Evolutionary conservation across 441 rosid genomes (phyloP), one percentile per base, ranked within the genome.

Genomic region (Erodium chrysanthum): DNA sequence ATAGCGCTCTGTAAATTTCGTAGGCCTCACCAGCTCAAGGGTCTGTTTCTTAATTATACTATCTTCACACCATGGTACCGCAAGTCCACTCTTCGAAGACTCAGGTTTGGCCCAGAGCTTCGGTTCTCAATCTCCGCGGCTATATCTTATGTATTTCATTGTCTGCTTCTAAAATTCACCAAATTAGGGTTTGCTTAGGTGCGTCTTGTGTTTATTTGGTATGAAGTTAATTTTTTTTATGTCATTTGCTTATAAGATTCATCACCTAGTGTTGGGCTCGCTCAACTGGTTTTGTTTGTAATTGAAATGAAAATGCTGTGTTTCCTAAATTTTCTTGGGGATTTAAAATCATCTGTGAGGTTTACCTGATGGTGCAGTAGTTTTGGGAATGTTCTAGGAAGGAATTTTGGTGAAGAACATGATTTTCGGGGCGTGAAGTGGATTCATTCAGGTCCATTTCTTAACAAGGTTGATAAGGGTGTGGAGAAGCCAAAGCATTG

Each of bases 301-400:
- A 35, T 60, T 22, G 37, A 23, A 23, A 48, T 25, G 54, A 25
- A n/a, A 9, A 67, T 50, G 60, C 42, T 48, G 11, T 31, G 37
- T 22, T 18, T 52, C 21, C 22, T n/a, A 17, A 1, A 7, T 52
- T 52, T 52, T 6, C 59, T 14, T 59, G 17, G 66, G 64, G 33
- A 60, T 21, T 21, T 22, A 60, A 7, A 62, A 8, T 17, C 65
- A 62, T 70, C 48, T 61, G 67, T 74, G 66, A 54, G 46, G 68
- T 64, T 74, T 68, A 67, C 65, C 86, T 80, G 52, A 84, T 75
- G 23, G 48, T 75, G 78, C 75, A 78, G 84, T 85, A 87, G 90
- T 79, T 81, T 83, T 82, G 74, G 73, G 81, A 68, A 75, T 84
- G 72, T 70, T 70, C 27, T 82, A 72, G 78, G 85, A 92, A 89